Evolutionary conservation across 176 grass and related monocot genomes (phyloP), one percentile per base, ranked within the genome.

Genomic region (Zea mays): DNA sequence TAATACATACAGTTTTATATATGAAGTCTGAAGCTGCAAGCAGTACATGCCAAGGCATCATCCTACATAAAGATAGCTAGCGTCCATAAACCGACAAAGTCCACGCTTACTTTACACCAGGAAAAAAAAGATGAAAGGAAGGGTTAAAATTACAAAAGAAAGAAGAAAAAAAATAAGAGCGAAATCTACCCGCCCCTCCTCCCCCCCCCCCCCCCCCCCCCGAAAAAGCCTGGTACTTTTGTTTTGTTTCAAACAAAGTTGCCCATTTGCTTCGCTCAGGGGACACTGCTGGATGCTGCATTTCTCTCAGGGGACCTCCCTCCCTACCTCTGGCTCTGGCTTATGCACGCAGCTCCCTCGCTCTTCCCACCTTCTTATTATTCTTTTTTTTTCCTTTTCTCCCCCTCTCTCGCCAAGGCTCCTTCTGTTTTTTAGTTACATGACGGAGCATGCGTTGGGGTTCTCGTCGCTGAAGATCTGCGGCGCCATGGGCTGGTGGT

Each of bases 391-490:
- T 27, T 27, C 27, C 27, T 27, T 27, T 27, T 27, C 27, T 27
- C 27, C 27, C 27, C 27, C 27, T 27, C 27, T 27, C 27, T 27
- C 27, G 27, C 27, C 27, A 27, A 27, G 27, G 27, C 0, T 27
- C 27, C 27, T 27, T 27, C 27, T 27, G 27, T 27, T 27, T 27
- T 27, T 27, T 27, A 27, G 27, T 27, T 27, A 96, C 87, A 96
- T 96, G 5, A 88, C 44, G 1, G 79, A 80, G 85, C 93, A 96
- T 20, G 93, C 93, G 60, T 96, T 92, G 0, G 93, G 93, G 79
- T 96, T 96, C 71, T 96, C 93, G 62, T 96, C 93, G 62, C 93
- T 96, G 74, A 96, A 96, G 45, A 90, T 75, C 82, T 96, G 79
- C 2, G 90, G 85, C 6, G 93, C 71, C 66, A 84, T 68, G 3